Base-by-base conservation (phyloP, 75 land plant genomes). In the Adiantum capillusveneris region DNA sequence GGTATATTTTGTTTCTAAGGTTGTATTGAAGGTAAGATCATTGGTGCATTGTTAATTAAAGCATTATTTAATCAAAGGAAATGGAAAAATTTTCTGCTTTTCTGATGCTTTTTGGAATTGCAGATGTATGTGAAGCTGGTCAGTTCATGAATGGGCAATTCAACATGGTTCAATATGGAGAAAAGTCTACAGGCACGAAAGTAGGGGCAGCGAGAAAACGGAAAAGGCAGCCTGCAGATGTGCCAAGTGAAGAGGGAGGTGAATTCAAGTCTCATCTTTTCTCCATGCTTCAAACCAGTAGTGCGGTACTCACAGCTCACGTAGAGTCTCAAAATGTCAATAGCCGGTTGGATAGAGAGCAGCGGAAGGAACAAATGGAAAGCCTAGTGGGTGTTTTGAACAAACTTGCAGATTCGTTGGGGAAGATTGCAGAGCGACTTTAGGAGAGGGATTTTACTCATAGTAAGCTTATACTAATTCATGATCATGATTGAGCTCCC, bases 341-440 rank as follows among this genome's bases (percentile, higher is more conserved):
- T 29, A 72, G 51, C 22, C 67, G 75, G 51, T 20, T 82, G 53
- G 94, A 88, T 31, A 67, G 94, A 60, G 79, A 81, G 25, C 80
- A 85, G 65, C 56, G 84, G 36, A 82, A 71, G 59, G 81, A 77
- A 26, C 79, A 82, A 21, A 68, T 76, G 0, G 76, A 72, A 31
- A 75, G 78, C 64, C 62, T 88, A 39, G 63, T 88, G 21, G 65
- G 59, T 7, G 87, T 79, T 43, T 79, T 88, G 36, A 65, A 62
- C 54, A 85, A 82, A 56, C 73, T 88, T 44, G 93, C 88, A 12
- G 93, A 88, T 60, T 80, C 89, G 7, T 34, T 88, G 44, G 80
- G 80, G 7, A 74, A 79, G 65, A 88, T 88, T 20, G 88, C 93
- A 1, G 93, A 88, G 31, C 85, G 82, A 31, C 66, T 87, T 34